A percentile compares a stretch with the other conserved stretches of the same genome.
These are phyloP conservation scores for Adansonia digitata DNA, from an alignment of 345 rosid genomes.

Conservation along the genomic window DNA sequence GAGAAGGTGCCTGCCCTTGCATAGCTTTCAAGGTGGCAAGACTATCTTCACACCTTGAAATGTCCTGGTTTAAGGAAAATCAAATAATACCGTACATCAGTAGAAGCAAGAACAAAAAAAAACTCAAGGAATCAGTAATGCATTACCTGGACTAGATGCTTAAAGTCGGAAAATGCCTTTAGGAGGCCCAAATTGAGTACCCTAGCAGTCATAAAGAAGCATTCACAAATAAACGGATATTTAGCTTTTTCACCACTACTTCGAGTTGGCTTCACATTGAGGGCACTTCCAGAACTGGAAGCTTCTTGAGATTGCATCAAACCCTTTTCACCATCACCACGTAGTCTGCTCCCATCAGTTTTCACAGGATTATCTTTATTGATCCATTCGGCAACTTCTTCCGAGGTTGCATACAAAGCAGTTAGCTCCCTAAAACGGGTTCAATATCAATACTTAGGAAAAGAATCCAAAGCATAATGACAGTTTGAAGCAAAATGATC, in stretches of 20 bases:
- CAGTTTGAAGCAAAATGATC: conserved; percentile 6
- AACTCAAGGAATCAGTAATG: not conserved
- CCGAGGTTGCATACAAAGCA: conserved; percentile 86
- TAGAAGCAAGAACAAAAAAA: not conserved
- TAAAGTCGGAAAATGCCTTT: conserved; percentile 95
- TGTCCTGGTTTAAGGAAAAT: conserved; percentile 45
- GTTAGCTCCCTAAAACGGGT: conserved; percentile 59
- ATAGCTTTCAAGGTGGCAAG: conserved; percentile 62
- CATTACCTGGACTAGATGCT: conserved; percentile 92
- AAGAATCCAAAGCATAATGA: not conserved
- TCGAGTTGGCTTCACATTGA: conserved; percentile 31
- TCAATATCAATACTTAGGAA: conserved; percentile 19
- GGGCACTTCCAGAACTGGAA: conserved; percentile 51
- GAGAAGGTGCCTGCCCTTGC: conserved; percentile 67
- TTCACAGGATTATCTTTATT: conserved; percentile 40
- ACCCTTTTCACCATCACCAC: conserved; percentile 43
- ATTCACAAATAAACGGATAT: conserved; percentile 80
- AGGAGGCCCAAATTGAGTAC: conserved; percentile 90
- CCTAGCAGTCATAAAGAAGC: conserved; percentile 99
- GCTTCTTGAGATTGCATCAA: conserved; percentile 74
- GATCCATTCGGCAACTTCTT: conserved; percentile 84
- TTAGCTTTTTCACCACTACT: conserved; percentile 34
- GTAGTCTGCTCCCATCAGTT: conserved; percentile 23
- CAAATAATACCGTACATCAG: not conserved
- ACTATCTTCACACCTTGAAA: conserved; percentile 74